phyloP scores from a whole-genome alignment of 345 rosid species.

The Camelina sativa region DNA sequence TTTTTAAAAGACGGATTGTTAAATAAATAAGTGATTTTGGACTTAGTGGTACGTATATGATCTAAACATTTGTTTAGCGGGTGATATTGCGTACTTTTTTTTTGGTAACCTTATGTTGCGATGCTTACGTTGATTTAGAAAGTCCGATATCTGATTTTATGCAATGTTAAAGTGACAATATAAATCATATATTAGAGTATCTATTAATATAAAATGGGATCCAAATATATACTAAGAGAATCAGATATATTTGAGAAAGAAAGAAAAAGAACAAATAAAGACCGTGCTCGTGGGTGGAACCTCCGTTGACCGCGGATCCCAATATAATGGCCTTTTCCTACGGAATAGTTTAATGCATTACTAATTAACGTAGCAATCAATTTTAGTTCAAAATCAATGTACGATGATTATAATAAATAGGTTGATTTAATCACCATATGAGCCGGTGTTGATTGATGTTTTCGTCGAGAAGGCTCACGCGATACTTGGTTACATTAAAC shows the following conservation, averaged over 20 bases:
- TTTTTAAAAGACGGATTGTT: not conserved
- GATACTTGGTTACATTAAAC: not conserved
- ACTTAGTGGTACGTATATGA: not conserved
- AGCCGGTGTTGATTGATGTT: slow-evolving; percentile 40
- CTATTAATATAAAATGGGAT: slow-evolving; percentile 2
- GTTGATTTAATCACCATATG: slow-evolving; percentile 31
- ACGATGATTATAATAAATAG: slow-evolving; percentile 30
- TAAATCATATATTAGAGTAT: not conserved
- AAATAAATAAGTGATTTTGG: not conserved
- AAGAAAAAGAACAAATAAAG: slow-evolving; percentile 1
- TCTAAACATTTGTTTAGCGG: not conserved
- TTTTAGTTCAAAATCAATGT: slow-evolving; percentile 28
- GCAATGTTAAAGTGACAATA: not conserved
- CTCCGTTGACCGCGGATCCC: slow-evolving; percentile 50
- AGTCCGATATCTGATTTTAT: slow-evolving; percentile 4
- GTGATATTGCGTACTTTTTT: not conserved
- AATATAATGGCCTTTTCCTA: slow-evolving; percentile 35
- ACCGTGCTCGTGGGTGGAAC: slow-evolving; percentile 45
- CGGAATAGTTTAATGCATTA: slow-evolving; percentile 33
- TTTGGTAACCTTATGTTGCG: not conserved
- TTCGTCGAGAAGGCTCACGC: slow-evolving; percentile 28
- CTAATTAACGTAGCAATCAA: slow-evolving; percentile 22
- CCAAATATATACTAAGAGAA: not conserved
- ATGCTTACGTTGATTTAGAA: not conserved
- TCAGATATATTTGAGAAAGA: slow-evolving; percentile 25